phyloP scores from a whole-genome alignment of 495 filamentous ascomycete genomes.

The Thermothielavioides terrestris region DNA sequence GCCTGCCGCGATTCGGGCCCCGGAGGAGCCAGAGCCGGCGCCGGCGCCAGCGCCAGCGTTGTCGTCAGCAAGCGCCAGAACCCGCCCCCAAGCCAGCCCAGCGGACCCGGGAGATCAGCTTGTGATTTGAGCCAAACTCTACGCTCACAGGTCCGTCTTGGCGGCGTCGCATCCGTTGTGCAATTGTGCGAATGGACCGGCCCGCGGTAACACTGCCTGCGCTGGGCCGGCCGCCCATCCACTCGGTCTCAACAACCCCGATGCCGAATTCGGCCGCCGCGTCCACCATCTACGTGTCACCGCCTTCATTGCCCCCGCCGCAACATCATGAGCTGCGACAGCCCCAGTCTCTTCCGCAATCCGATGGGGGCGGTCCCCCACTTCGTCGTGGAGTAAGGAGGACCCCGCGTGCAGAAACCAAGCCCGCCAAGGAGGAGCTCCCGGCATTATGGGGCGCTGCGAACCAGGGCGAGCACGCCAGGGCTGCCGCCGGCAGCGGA shows the following conservation, averaged over 20 bases:
- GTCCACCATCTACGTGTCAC: slow-evolving; percentile 32
- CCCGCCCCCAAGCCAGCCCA: not conserved
- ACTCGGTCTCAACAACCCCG: slow-evolving; percentile 12
- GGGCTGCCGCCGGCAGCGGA: not conserved
- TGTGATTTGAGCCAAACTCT: no score
- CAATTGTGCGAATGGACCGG: slow-evolving; percentile 4
- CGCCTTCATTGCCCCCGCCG: not conserved
- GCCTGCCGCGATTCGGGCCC: no score
- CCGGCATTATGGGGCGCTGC: not conserved
- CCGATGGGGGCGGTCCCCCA: not conserved
- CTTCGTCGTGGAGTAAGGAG: slow-evolving; percentile 1
- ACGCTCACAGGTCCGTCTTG: no score
- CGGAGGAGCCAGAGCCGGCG: not conserved
- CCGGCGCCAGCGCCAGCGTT: not conserved
- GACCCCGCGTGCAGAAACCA: not conserved
- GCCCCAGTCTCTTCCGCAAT: slow-evolving; percentile 3
- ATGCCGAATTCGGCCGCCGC: slow-evolving; percentile 26
- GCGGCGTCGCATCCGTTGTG: no score
- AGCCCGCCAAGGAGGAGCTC: not conserved
- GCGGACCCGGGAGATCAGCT: no score
- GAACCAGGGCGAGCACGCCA: not conserved
- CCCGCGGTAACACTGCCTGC: not conserved
- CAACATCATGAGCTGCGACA: not conserved
- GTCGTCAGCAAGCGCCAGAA: not conserved
- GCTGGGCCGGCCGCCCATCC: not conserved